Percentiles rank a stretch among this genome's conserved stretches.
Conservation (phyloP, 148 eudicot species). For the Amaranthus hypochondriacus region DNA sequence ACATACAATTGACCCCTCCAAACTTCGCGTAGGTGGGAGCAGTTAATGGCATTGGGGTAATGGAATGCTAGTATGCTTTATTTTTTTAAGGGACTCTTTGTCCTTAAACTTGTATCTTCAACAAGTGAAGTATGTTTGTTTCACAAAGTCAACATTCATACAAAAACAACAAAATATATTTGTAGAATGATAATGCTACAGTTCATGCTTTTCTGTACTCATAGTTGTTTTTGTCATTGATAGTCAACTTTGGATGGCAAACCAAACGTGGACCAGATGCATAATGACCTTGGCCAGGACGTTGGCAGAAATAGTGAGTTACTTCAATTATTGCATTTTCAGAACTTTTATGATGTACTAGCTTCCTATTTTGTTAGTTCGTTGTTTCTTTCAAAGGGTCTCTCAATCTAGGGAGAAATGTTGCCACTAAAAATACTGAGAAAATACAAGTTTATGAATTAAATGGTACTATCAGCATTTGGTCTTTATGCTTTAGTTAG, state of each 20-base stretch:
- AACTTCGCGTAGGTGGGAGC: too few relatives aligned
- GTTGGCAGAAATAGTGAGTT: conserved; percentile 32
- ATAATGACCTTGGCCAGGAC: conserved; percentile 27
- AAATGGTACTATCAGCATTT: background rate
- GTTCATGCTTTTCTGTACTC: background rate
- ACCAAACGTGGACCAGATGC: conserved; percentile 34
- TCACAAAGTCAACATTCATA: too few relatives aligned
- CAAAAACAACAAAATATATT: too few relatives aligned
- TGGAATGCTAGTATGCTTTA: too few relatives aligned
- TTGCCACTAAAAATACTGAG: background rate
- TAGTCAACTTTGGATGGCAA: conserved; percentile 37
- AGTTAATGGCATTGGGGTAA: too few relatives aligned
- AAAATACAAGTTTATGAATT: background rate
- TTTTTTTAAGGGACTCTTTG: background rate
- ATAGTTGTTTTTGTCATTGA: conserved; percentile 9
- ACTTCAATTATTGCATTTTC: conserved; percentile 3
- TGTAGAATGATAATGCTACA: too few relatives aligned
- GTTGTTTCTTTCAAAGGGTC: too few relatives aligned
- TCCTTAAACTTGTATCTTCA: background rate
- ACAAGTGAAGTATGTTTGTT: background rate
- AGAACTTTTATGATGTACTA: too few relatives aligned
- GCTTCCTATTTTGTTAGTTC: too few relatives aligned
- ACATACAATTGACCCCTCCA: too few relatives aligned
- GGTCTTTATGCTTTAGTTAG: background rate
- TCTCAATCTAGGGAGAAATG: too few relatives aligned